A percentile compares a stretch with the other conserved stretches of the same genome.
Conservation (phyloP, 2,329 filamentous ascomycete species). For the Aspergillus hiratsukae region DNA sequence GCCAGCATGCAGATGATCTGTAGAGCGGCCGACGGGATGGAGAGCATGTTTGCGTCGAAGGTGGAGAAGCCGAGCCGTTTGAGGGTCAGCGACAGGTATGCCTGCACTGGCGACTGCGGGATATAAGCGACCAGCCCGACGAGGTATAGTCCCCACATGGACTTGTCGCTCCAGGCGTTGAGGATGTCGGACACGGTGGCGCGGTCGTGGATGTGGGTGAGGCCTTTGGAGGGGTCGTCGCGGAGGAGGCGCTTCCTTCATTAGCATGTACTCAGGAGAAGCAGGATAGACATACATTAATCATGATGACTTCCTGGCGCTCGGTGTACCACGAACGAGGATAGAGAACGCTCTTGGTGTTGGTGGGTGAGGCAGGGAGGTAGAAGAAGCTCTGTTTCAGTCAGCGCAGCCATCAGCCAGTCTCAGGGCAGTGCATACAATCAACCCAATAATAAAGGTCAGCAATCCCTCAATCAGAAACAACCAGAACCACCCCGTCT, state of each 20-base stretch:
- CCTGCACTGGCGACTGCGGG: slow-evolving; percentile 44
- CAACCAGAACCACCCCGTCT: slow-evolving; percentile 41
- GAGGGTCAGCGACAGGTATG: slow-evolving; percentile 55
- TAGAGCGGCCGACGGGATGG: slow-evolving; percentile 29
- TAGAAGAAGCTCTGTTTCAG: slow-evolving; percentile 21
- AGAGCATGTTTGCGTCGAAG: slow-evolving; percentile 30
- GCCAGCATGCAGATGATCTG: slow-evolving; percentile 51
- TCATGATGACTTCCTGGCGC: slow-evolving; percentile 26
- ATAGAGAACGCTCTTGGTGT: slow-evolving; percentile 21
- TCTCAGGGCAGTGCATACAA: slow-evolving; percentile 12
- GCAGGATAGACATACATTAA: too few relatives aligned
- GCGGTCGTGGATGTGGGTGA: slow-evolving; percentile 45
- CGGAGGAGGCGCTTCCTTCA: slow-evolving; percentile 45
- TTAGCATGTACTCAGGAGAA: too few relatives aligned
- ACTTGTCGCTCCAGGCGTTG: slow-evolving; percentile 43
- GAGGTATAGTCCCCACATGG: slow-evolving; percentile 50
- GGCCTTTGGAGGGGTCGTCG: slow-evolving; percentile 52
- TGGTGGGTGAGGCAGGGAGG: slow-evolving; percentile 25
- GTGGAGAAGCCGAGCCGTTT: slow-evolving; percentile 25
- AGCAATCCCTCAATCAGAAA: slow-evolving; percentile 43
- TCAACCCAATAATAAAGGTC: slow-evolving; percentile 40
- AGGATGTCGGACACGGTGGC: slow-evolving; percentile 43
- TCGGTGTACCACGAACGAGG: slow-evolving; percentile 24
- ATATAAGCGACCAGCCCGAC: slow-evolving; percentile 45
- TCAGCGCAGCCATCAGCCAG: slow-evolving; percentile 22